Evolutionary conservation across 441 rosid genomes (phyloP).

Genomic region (Manihot esculenta): DNA sequence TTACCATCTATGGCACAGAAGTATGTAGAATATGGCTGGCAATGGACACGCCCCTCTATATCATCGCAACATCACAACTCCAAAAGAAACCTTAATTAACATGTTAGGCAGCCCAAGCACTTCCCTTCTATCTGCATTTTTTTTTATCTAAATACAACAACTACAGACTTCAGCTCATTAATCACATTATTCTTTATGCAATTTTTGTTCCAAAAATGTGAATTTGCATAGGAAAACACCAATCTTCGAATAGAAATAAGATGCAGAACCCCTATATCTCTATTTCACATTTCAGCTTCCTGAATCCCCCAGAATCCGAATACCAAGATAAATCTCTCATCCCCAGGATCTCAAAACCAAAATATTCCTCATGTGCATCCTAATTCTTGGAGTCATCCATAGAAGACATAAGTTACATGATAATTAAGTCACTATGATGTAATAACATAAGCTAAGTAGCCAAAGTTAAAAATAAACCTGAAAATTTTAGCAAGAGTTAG

Average conservation of each 20-base stretch:
- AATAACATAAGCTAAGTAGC: neutral
- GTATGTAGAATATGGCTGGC: neutral
- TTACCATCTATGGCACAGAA: neutral
- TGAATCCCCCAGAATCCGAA: neutral
- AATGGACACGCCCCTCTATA: neutral
- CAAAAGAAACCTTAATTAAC: neutral
- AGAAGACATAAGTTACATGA: neutral
- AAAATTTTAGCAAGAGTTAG: neutral
- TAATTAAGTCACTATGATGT: neutral
- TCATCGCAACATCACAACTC: neutral
- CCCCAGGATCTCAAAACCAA: neutral
- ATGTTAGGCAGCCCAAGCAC: too few relatives aligned
- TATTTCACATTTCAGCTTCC: neutral
- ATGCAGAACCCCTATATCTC: neutral
- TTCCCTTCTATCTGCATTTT: too few relatives aligned
- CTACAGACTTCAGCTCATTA: neutral
- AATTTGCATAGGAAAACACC: neutral
- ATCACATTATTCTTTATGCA: neutral
- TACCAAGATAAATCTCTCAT: neutral
- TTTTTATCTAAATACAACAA: neutral
- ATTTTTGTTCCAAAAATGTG: neutral
- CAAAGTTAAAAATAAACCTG: neutral
- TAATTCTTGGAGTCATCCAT: neutral
- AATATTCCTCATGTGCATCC: slow-evolving; percentile 5
- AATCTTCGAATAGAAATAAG: neutral